A percentile compares a stretch with the other conserved stretches of the same genome.
These are phyloP conservation scores for Lactuca sativa DNA, from an alignment of 129 eudicot species.

Conservation along the genomic window DNA sequence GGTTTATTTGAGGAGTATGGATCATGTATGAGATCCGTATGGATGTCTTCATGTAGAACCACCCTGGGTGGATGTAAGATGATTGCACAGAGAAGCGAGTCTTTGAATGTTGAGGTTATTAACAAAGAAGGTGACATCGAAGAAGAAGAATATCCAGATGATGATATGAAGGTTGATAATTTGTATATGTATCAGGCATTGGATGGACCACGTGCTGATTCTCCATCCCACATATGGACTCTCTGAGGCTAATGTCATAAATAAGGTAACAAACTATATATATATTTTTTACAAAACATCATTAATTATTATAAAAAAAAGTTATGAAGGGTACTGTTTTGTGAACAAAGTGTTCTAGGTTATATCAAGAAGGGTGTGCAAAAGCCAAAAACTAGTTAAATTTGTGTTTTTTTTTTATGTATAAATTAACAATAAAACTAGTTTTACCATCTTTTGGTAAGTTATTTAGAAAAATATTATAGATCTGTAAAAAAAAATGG, in stretches of 20 bases:
- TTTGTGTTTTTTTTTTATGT: too few relatives aligned
- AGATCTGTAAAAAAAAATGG: too few relatives aligned
- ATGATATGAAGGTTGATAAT: background rate
- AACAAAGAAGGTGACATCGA: background rate
- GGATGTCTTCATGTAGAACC: slow-evolving; percentile 67
- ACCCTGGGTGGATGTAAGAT: background rate
- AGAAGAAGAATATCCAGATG: background rate
- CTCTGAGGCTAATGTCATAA: background rate
- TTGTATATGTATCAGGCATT: background rate
- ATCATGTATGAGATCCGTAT: slow-evolving; percentile 57
- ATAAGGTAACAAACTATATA: too few relatives aligned
- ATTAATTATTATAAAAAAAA: too few relatives aligned
- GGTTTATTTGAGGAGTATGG: slow-evolving; percentile 49
- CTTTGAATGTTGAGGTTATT: background rate
- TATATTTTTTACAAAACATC: too few relatives aligned
- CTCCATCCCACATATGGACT: background rate
- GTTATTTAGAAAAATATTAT: too few relatives aligned
- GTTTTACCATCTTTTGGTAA: too few relatives aligned
- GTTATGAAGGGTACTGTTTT: too few relatives aligned
- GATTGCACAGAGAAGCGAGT: background rate
- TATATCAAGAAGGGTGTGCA: too few relatives aligned
- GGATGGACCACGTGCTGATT: background rate
- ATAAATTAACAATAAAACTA: too few relatives aligned
- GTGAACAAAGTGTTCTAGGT: too few relatives aligned
- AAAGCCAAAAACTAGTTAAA: too few relatives aligned